Conservation (phyloP, 208 protist species). For the Acanthamoeba culbertsoni region DNA sequence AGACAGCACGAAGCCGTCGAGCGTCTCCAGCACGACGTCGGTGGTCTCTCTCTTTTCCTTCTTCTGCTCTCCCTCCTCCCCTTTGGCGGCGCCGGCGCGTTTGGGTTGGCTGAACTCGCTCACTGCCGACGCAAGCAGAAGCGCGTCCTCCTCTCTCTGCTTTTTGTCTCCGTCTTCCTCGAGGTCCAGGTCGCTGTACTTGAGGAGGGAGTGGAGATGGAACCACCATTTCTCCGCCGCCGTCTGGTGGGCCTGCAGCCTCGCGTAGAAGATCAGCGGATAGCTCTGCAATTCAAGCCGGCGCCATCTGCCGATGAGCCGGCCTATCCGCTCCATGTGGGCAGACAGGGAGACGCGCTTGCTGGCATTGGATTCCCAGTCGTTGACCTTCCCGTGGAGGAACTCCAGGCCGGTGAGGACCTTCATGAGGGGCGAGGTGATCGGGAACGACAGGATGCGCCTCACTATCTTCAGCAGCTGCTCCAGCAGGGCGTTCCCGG, state of each 20-base stretch:
- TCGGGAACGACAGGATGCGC: constrained; percentile 88
- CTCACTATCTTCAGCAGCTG: constrained; percentile 85
- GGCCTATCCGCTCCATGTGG: constrained; percentile 89
- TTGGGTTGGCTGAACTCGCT: neutral
- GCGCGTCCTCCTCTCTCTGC: neutral
- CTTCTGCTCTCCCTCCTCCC: neutral
- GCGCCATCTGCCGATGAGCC: constrained; percentile 95
- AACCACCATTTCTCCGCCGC: constrained; percentile 79
- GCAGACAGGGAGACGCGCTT: constrained; percentile 68
- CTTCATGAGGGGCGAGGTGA: constrained; percentile 81
- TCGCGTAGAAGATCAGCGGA: constrained; percentile 75
- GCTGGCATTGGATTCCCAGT: constrained; percentile 95
- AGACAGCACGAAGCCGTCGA: constrained; percentile 75
- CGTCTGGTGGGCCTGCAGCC: constrained; percentile 56
- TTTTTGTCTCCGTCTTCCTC: neutral
- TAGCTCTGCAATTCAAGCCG: constrained; percentile 95
- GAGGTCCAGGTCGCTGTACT: constrained; percentile 11
- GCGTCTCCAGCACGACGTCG: constrained; percentile 5
- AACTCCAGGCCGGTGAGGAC: constrained; percentile 94
- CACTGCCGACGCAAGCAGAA: neutral
- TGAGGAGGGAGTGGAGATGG: constrained; percentile 75
- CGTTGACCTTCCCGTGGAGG: constrained; percentile 91
- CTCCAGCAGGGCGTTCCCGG: constrained; percentile 91
- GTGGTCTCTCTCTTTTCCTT: constrained; percentile 30
- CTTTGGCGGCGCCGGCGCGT: neutral